Conservation (phyloP, 352 stramenopile species). For the Globisporangium recalcitrans region DNA sequence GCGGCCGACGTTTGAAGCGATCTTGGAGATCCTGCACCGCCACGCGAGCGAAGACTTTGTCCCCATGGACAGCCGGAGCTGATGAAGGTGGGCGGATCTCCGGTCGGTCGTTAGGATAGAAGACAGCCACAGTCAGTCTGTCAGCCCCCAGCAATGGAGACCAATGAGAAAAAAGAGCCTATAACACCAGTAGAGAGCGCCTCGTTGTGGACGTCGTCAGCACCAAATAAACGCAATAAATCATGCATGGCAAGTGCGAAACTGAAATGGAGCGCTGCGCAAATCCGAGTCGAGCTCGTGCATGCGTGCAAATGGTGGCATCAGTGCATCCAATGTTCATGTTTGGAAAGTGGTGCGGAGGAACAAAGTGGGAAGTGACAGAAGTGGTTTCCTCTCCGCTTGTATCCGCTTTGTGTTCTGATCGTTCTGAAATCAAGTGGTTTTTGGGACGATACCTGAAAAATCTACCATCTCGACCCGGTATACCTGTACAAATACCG, state of each 20-base stretch:
- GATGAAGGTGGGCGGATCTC: too few species aligned
- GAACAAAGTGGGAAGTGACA: too few species aligned
- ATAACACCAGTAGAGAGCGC: not conserved
- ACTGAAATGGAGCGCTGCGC: too few species aligned
- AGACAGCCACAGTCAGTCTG: not conserved
- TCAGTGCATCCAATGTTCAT: not conserved
- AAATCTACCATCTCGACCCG: too few species aligned
- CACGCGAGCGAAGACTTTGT: constrained; percentile 17
- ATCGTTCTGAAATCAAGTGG: too few species aligned
- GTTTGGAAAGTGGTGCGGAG: too few species aligned
- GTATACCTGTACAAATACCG: too few species aligned
- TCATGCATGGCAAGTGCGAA: not conserved
- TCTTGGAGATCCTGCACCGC: constrained; percentile 67
- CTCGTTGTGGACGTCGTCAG: not conserved
- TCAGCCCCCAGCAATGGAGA: not conserved
- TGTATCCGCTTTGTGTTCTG: too few species aligned
- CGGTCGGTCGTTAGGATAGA: not conserved
- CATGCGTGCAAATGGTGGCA: too few species aligned
- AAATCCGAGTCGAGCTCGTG: too few species aligned
- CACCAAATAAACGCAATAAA: not conserved
- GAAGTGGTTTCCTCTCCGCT: too few species aligned
- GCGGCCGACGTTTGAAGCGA: constrained; percentile 74
- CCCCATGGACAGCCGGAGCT: constrained; percentile 13
- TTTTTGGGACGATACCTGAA: too few species aligned
- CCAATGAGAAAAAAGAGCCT: not conserved